Base-by-base conservation (phyloP, 2,329 filamentous ascomycete species). In the Chaetoscypha palmicola region DNA sequence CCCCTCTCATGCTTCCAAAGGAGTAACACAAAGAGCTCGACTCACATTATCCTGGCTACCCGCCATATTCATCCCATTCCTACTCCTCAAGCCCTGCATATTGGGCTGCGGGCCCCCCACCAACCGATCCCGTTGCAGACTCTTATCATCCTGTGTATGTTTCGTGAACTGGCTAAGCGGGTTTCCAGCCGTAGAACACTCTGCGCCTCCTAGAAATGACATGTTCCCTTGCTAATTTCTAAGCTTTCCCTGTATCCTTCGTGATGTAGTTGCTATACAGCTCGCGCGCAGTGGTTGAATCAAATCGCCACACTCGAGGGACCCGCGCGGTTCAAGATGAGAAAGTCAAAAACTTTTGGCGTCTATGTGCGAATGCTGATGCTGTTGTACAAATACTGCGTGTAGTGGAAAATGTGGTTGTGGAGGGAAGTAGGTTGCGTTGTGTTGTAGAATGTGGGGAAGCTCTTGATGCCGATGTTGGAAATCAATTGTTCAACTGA, bases 141-240 rank as follows among this genome's bases (percentile, higher is more conserved):
- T 92, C 68, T 90, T 94, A 71, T 98, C 92, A 74, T 94, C 88
- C 62, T 94, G 86, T 45, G 92, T 87, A 66, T 96, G 90, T 68
- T 98, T 98, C 53, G 90, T 88, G 66, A 98, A 94, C 72, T 97
- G 92, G 63, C 87, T 91, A 59, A 98, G 81, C 46, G 94, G 92
- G 67, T 98, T 98, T 61, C 84, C 88, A 53, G 86, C 89, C 50
- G 92, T 94, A 45, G 91, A 97, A 75, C 92, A 98, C 71, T 97
- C 92, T 58, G 91, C 86, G 58, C 91, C 90, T 68, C 88, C 87
- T 59, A 97, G 77, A 66, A 98, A 97, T 43, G 91, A 96, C 91
- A 98, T 97, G 14, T 11, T 41, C n/a, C 11, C 10, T n/a, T n/a
- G n/a, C n/a, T n/a, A n/a, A n/a, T n/a, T n/a, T n/a, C n/a, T n/a